Percentiles rank a stretch among this genome's conserved stretches.
Conservation (phyloP, 257 asterid genomes). For the Vinca minor region DNA sequence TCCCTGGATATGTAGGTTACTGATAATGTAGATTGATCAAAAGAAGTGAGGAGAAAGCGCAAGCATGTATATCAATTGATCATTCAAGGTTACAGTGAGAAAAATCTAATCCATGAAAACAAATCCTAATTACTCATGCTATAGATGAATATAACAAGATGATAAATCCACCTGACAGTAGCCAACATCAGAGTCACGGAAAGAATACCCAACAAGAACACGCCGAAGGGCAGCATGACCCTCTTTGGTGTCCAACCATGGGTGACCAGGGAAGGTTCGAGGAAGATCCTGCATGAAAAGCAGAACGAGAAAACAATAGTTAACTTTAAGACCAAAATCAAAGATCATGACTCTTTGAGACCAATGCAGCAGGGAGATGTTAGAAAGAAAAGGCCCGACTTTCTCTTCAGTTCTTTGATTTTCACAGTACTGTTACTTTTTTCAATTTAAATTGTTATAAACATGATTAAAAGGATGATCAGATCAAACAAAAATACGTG, state of each 20-base stretch:
- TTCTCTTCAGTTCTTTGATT: neutral
- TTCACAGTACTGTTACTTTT: neutral
- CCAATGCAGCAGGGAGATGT: neutral
- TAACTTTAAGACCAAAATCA: neutral
- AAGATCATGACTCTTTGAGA: too few relatives aligned
- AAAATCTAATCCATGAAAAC: neutral
- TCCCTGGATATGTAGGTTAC: neutral
- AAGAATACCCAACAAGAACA: conserved; percentile 90
- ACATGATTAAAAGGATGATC: neutral
- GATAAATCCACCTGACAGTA: conserved; percentile 71
- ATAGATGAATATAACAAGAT: conserved; percentile 1
- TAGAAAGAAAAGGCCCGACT: neutral
- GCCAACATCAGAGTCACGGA: conserved; percentile 97
- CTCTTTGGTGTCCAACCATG: conserved; percentile 87
- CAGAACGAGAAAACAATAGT: neutral
- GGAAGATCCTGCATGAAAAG: conserved; percentile 70
- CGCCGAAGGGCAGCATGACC: conserved; percentile 97
- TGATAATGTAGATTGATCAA: neutral
- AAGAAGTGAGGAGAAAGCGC: conserved; percentile 4
- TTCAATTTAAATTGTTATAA: neutral
- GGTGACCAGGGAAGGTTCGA: conserved; percentile 96
- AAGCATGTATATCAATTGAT: neutral
- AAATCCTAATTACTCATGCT: neutral
- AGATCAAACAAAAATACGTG: neutral
- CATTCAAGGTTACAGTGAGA: neutral